Evolutionary conservation across 176 grass and related monocot species (phyloP).

Genomic region (Cymbopogon citratus): DNA sequence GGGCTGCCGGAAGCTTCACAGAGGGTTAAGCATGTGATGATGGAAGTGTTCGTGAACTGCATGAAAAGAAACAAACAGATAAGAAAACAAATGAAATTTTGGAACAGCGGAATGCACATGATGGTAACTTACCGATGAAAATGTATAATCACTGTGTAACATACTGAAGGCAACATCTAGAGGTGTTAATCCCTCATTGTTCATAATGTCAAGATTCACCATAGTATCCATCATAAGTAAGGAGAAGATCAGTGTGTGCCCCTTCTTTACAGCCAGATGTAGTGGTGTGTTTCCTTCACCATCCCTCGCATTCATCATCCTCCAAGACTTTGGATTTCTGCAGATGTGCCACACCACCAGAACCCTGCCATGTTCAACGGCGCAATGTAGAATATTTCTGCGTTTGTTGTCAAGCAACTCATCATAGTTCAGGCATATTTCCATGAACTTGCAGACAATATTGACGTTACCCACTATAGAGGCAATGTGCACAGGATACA

Average conservation of each 20-base stretch:
- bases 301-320: conserved; percentile 17
- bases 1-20: neutral
- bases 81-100: neutral
- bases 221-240: conserved; percentile 10
- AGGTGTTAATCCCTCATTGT: conserved; percentile 25
- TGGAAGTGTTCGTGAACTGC: neutral
- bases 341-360: neutral
- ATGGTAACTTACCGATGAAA: neutral
- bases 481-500: conserved; percentile 22
- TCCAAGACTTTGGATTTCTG: neutral
- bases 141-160: neutral
- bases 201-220: conserved; percentile 5
- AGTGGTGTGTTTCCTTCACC: conserved; percentile 26
- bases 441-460: neutral
- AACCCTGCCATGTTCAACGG: neutral
- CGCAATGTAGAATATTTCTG: conserved; percentile 17
- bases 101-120: neutral
- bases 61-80: neutral
- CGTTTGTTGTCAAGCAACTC: conserved; percentile 25
- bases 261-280: conserved; percentile 18
- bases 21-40: neutral
- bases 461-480: neutral
- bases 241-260: neutral
- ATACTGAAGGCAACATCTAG: conserved; percentile 30
- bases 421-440: neutral